Conservation (phyloP, 495 filamentous ascomycete species). For the Trichocladium uniseriatum region DNA sequence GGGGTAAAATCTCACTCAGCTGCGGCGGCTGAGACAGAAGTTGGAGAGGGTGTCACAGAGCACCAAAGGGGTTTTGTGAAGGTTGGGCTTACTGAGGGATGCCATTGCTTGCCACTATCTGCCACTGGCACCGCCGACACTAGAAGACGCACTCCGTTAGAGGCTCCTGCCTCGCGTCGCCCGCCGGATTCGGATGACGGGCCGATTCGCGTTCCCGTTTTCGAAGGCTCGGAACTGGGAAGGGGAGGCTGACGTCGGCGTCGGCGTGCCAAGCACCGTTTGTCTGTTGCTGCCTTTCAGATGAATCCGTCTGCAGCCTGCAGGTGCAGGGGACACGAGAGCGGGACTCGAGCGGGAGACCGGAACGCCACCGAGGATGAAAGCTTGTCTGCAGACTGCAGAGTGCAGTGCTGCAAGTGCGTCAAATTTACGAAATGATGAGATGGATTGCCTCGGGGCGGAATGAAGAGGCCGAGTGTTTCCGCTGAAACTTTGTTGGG, state of each 20-base stretch:
- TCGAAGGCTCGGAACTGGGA: background rate
- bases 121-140: background rate
- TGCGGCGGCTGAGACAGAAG: background rate
- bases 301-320: background rate
- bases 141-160: too few relatives aligned
- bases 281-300: background rate
- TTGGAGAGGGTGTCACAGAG: slow-evolving; percentile 2
- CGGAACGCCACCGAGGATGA: background rate
- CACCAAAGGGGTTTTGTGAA: background rate
- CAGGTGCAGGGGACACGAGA: background rate
- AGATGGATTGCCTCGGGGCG: too few relatives aligned
- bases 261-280: slow-evolving; percentile 8
- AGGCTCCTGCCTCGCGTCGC: background rate
- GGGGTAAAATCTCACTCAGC: background rate
- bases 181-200: background rate
- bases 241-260: slow-evolving; percentile 15
- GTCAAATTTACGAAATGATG: too few relatives aligned
- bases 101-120: slow-evolving; percentile 18
- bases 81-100: slow-evolving; percentile 30
- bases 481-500: too few relatives aligned
- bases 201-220: background rate
- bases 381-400: background rate
- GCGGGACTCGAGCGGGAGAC: background rate
- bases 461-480: background rate
- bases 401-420: too few relatives aligned